phyloP scores from a whole-genome alignment of 768 basidiomycete species.

The Hortiboletus campestris region DNA sequence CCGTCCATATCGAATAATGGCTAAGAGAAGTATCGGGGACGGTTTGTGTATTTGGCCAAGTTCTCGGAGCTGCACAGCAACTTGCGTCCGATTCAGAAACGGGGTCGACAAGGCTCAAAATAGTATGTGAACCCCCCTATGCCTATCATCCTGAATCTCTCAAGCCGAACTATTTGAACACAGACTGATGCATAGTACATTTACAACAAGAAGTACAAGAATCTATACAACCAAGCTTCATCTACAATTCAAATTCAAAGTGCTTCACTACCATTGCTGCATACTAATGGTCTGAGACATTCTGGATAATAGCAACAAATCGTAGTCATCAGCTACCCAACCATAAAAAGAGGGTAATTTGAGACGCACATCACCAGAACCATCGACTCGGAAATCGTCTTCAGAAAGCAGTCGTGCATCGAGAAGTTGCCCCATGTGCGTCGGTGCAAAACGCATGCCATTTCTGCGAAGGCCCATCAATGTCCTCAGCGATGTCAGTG shows the following conservation, averaged over 20 bases:
- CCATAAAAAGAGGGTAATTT: neutral
- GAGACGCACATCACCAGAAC: neutral
- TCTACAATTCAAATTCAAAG: neutral
- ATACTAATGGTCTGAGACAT: neutral
- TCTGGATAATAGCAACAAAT: neutral
- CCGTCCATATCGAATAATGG: conserved; percentile 22
- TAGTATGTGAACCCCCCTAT: conserved; percentile 6
- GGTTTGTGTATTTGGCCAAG: neutral
- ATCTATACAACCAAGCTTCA: neutral
- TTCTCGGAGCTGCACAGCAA: neutral
- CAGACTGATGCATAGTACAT: neutral
- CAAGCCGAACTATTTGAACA: too few species aligned
- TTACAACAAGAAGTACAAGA: neutral
- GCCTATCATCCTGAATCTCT: too few species aligned
- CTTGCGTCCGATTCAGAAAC: neutral
- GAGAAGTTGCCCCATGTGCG: conserved; percentile 44
- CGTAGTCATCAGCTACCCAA: neutral
- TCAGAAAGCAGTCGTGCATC: conserved; percentile 24
- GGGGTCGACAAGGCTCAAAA: conserved; percentile 5
- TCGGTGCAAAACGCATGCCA: conserved; percentile 35
- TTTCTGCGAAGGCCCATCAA: conserved; percentile 36
- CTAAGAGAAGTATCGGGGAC: neutral
- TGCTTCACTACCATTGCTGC: neutral
- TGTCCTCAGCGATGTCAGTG: conserved; percentile 27
- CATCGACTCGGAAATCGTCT: conserved; percentile 3